These are phyloP conservation scores for Sarocladium strictum DNA, from an alignment of 2,329 filamentous ascomycete genomes.

Conservation along the genomic window DNA sequence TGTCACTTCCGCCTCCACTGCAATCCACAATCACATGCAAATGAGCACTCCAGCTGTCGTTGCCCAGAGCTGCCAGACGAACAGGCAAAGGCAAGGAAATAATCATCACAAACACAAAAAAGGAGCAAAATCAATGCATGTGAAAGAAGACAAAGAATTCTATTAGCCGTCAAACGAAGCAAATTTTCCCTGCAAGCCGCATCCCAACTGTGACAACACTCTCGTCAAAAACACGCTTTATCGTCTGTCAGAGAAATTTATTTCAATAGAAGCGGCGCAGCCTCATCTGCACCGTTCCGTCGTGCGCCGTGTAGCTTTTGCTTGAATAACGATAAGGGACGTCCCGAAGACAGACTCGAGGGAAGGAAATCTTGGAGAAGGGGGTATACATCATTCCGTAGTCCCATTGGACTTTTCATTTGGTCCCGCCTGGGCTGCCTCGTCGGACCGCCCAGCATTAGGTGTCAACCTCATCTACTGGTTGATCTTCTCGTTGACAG, in stretches of 20 bases:
- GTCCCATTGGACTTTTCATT: background rate
- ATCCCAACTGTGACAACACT: background rate
- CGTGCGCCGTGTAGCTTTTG: background rate
- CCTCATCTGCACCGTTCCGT: background rate
- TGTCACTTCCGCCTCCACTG: background rate
- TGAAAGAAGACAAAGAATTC: background rate
- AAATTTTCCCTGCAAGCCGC: background rate
- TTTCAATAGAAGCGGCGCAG: background rate
- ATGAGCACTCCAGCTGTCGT: background rate
- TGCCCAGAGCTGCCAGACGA: too few relatives aligned
- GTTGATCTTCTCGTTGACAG: slow-evolving; percentile 45
- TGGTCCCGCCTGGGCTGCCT: background rate
- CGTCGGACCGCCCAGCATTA: background rate
- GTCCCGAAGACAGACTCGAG: background rate
- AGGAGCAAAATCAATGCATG: background rate
- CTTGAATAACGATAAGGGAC: background rate
- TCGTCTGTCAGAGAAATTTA: too few relatives aligned
- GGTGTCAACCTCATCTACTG: slow-evolving; percentile 25
- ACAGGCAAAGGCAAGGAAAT: background rate
- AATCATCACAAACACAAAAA: background rate
- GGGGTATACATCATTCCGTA: slow-evolving; percentile 6
- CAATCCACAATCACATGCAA: background rate
- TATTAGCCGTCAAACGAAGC: background rate
- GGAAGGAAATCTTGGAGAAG: background rate
- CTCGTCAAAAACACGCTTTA: background rate